Evolutionary conservation across 805 yeast genomes (phyloP), one percentile per base, ranked within the genome.

Genomic region (Cyberlindnera sargentensis): DNA sequence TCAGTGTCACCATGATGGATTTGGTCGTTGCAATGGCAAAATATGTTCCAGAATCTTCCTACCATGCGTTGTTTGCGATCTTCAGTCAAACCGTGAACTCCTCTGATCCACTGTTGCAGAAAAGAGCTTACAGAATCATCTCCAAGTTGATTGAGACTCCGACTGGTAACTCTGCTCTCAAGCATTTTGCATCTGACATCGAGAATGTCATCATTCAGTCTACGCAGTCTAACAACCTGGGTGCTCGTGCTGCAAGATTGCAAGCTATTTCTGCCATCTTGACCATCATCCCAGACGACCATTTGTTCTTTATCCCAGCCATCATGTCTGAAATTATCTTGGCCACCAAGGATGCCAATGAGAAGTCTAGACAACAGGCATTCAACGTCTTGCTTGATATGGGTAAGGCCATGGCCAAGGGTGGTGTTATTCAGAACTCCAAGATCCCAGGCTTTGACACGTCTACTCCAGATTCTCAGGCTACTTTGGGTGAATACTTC

Each of bases 261-360:
- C 65, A 72, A 28, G 85, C 95, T 5, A 70, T 93, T 36, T 68
- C 72, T 40, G 70, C 76, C 8, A 57, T 91, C 6, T 64, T 87
- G 30, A 74, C 76, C 24, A 55, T 78, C 23, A 61, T 90, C 35
- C 95, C 97, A 15, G 48, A 67, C 3, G 63, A 73, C 23, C 82
- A 84, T 49, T 67, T 88, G 53, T 75, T 76, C 51, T 88, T 90
- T 62, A 80, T 93, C 51, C 95, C 96, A 24, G 72, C 84, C 8
- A 67, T 85, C 34, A 71, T 89, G 32, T 87, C 96, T 43, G 98
- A 93, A 67, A 81, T 89, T 25, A 91, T 93, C 43, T 70, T 93
- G 55, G 80, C 88, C 28, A 90, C 97, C 6, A 93, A 91, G 64
- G 96, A 89, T 58, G 82, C 80, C 43, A 95, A 91, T 61, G 99